Conservation (phyloP, 495 filamentous ascomycete species). For the Darksidea phi region DNA sequence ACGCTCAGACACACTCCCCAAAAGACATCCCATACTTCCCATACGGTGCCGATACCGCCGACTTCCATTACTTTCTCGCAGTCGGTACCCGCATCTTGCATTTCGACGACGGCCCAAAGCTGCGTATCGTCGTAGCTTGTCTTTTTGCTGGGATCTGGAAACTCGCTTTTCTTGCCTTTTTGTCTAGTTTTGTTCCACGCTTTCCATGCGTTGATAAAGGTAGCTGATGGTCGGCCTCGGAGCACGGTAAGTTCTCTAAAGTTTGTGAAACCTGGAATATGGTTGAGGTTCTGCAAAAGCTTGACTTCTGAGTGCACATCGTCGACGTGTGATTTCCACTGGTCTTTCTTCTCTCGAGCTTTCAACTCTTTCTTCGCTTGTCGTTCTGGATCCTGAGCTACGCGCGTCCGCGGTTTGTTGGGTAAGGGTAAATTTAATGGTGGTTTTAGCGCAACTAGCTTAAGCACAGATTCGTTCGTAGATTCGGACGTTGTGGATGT, state of each 20-base stretch:
- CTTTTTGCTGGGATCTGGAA: slow-evolving; percentile 62
- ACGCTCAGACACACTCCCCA: slow-evolving; percentile 75
- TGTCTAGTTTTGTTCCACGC: slow-evolving; percentile 60
- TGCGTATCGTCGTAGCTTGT: slow-evolving; percentile 53
- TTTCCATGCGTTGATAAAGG: slow-evolving; percentile 63
- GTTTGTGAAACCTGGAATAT: slow-evolving; percentile 86
- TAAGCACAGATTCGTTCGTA: slow-evolving; percentile 49
- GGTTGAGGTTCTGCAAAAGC: slow-evolving; percentile 72
- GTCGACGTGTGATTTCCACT: slow-evolving; percentile 48
- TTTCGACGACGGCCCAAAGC: slow-evolving; percentile 78
- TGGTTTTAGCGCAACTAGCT: slow-evolving; percentile 46
- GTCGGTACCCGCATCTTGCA: slow-evolving; percentile 80
- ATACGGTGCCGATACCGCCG: slow-evolving; percentile 39
- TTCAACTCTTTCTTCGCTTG: slow-evolving; percentile 35
- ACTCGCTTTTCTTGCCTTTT: slow-evolving; percentile 55
- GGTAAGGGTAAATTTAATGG: slow-evolving; percentile 36
- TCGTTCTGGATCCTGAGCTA: slow-evolving; percentile 31
- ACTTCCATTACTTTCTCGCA: slow-evolving; percentile 63
- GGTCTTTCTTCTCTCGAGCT: slow-evolving; percentile 13
- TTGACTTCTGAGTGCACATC: slow-evolving; percentile 66
- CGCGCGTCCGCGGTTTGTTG: neutral
- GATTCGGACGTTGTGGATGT: slow-evolving; percentile 24
- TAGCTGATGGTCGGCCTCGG: slow-evolving; percentile 62
- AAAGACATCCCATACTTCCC: slow-evolving; percentile 81
- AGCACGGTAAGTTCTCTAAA: slow-evolving; percentile 77